Conservation (phyloP, 1,284 basidiomycete species). For the Cryptococcus neoformans region DNA sequence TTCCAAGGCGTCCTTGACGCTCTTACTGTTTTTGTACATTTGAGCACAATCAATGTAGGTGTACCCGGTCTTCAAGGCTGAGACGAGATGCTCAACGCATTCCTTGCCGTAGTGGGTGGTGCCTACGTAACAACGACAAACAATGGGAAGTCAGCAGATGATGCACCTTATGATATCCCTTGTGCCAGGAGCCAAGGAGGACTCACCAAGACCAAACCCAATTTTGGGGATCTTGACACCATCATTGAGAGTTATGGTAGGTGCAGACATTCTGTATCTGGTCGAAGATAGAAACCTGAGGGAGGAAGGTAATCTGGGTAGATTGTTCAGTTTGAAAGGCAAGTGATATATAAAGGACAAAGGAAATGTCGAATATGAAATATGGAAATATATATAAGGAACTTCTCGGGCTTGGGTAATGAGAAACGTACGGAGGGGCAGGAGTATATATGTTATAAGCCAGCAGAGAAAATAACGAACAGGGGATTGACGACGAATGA, state of each 20-base stretch:
- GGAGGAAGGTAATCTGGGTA: too few species aligned
- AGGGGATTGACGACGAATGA: too few species aligned
- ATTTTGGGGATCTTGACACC: conserved; percentile 31
- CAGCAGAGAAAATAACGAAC: too few species aligned
- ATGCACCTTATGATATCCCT: background rate
- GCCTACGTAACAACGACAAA: conserved; percentile 9
- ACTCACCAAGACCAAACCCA: conserved; percentile 38
- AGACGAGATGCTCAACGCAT: conserved; percentile 22
- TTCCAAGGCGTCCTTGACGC: conserved; percentile 56
- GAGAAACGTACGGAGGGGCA: too few species aligned
- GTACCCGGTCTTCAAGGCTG: conserved; percentile 37
- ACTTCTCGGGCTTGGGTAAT: too few species aligned
- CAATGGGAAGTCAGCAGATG: background rate
- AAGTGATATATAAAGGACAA: too few species aligned
- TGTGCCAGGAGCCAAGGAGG: background rate
- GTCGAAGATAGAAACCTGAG: too few species aligned
- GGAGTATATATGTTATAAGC: too few species aligned
- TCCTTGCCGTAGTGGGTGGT: conserved; percentile 37
- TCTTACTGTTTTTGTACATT: conserved; percentile 52
- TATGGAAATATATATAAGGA: too few species aligned
- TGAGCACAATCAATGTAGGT: conserved; percentile 37
- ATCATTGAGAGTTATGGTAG: conserved; percentile 33
- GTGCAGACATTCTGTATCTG: conserved; percentile 4
- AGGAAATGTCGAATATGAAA: too few species aligned
- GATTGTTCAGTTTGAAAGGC: too few species aligned